Conservation (phyloP, 78 protist genomes). For the Cavenderia fasciculata region DNA sequence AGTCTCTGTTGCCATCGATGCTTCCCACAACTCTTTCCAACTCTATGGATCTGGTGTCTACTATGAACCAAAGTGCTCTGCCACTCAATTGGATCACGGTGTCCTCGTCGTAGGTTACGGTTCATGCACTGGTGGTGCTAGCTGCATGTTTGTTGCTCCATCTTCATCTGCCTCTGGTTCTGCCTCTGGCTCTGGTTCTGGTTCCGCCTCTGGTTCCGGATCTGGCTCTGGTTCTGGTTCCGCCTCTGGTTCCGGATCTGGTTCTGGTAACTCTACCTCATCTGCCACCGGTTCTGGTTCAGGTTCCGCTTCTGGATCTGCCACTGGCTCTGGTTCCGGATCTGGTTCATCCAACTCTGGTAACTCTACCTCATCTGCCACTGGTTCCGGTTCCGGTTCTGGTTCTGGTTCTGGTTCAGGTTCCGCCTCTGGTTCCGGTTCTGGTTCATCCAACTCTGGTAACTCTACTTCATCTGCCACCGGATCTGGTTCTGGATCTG, state of each 20-base stretch:
- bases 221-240: neutral
- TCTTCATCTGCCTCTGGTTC: neutral
- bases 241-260: neutral
- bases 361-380: neutral
- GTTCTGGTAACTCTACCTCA: neutral
- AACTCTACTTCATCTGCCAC: neutral
- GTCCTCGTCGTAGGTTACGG: constrained; percentile 91
- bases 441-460: neutral
- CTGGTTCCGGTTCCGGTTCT: neutral
- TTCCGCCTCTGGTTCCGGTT: neutral
- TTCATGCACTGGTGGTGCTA: neutral
- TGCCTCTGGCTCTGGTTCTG: neutral
- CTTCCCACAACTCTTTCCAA: constrained; percentile 87
- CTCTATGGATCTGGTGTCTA: constrained; percentile 87
- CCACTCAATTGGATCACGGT: constrained; percentile 87
- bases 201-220: neutral
- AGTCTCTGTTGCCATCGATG: constrained; percentile 94
- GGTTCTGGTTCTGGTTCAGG: constrained; percentile 5
- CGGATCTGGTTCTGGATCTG: constrained; percentile 2
- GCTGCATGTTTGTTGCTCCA: neutral
- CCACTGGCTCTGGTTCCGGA: neutral
- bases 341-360: neutral
- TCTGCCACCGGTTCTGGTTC: neutral
- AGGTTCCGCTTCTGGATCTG: neutral
- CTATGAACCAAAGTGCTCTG: constrained; percentile 70